phyloP scores from a whole-genome alignment of 257 asterid species.

The Solanum etuberosum region DNA sequence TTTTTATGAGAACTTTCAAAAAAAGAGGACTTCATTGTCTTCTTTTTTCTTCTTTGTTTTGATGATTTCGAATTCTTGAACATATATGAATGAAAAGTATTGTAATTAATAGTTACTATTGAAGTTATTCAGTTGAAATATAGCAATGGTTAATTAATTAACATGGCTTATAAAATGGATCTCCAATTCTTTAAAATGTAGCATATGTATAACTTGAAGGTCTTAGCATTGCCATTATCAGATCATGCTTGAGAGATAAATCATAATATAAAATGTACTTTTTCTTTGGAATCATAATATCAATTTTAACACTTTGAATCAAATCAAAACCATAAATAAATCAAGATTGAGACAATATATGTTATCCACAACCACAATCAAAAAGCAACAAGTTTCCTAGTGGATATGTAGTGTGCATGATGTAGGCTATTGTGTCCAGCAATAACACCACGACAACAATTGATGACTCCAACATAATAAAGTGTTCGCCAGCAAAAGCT shows the following conservation, averaged over 20 bases:
- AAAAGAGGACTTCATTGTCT: no score
- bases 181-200: background rate
- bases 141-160: background rate
- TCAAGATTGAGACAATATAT: accelerated
- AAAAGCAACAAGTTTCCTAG: background rate
- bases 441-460: background rate
- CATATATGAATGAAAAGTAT: no score
- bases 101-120: no score
- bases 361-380: background rate
- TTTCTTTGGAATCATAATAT: no score
- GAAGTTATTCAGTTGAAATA: no score
- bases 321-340: background rate
- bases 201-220: background rate
- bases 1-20: no score
- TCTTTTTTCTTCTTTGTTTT: no score
- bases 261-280: background rate
- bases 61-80: no score
- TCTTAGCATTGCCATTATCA: background rate
- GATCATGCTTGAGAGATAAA: background rate
- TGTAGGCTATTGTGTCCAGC: background rate
- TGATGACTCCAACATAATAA: background rate
- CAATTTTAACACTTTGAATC: accelerated
- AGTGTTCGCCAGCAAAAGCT: background rate
- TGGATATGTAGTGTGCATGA: background rate
- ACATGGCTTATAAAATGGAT: background rate